phyloP scores from a whole-genome alignment of 257 asterid genomes.

The Nicotiana knightiana region DNA sequence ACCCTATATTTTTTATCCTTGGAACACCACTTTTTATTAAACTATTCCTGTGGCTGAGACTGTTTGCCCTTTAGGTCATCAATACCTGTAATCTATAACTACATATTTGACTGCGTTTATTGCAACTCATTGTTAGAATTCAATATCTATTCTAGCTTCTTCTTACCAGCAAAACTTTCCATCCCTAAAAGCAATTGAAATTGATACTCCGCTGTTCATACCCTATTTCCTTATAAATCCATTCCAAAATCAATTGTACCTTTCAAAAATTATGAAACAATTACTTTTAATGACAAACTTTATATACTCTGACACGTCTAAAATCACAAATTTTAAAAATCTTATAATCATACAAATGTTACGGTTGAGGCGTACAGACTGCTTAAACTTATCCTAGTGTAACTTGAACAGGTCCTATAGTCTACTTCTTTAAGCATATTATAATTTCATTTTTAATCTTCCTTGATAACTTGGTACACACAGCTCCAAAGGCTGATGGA shows the following conservation, averaged over 20 bases:
- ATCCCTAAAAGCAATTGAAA: background rate
- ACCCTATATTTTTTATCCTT: background rate
- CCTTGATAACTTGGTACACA: background rate
- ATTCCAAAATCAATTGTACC: too few relatives aligned
- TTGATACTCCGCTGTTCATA: background rate
- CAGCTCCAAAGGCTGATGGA: background rate
- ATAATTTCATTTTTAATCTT: background rate
- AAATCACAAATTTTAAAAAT: too few relatives aligned
- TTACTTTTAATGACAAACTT: too few relatives aligned
- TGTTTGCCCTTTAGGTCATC: background rate
- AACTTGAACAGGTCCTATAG: background rate
- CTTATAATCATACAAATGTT: too few relatives aligned
- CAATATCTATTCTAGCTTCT: background rate
- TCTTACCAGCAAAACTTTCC: background rate
- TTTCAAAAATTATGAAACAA: too few relatives aligned
- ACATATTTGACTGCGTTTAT: conserved; percentile 10
- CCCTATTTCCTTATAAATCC: too few relatives aligned
- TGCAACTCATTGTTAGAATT: background rate
- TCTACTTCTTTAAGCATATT: background rate
- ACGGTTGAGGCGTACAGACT: too few relatives aligned
- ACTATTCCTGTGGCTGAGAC: conserved; percentile 6
- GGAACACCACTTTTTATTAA: background rate
- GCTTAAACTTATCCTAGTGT: too few relatives aligned
- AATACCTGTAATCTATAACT: background rate
- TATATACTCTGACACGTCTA: too few relatives aligned